These are phyloP conservation scores for Sophora flavescens DNA, from an alignment of 306 rosid species.

Conservation along the genomic window DNA sequence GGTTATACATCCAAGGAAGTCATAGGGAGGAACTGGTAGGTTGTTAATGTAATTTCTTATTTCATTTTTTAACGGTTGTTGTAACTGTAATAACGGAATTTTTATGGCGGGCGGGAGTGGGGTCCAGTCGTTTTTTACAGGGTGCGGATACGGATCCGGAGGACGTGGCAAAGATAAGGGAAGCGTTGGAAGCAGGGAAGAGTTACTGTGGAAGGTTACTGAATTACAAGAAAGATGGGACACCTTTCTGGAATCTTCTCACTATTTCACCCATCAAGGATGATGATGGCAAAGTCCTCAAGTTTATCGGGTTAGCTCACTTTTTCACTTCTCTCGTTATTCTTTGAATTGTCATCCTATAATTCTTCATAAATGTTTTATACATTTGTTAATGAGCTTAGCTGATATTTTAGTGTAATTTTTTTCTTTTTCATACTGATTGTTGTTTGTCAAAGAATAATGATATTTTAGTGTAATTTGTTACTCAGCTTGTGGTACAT, in stretches of 20 bases:
- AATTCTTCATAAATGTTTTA: neutral
- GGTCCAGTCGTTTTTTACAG: slow-evolving; percentile 89
- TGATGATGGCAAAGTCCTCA: slow-evolving; percentile 77
- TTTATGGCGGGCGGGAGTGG: slow-evolving; percentile 24
- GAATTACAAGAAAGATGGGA: slow-evolving; percentile 96
- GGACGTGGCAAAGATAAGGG: slow-evolving; percentile 85
- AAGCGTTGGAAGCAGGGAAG: slow-evolving; percentile 58
- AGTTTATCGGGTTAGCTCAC: slow-evolving; percentile 81
- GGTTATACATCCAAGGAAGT: slow-evolving; percentile 93
- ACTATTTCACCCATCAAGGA: slow-evolving; percentile 92
- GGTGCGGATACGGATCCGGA: slow-evolving; percentile 82
- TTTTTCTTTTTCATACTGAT: no score
- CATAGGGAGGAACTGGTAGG: slow-evolving; percentile 86
- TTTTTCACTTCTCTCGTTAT: neutral
- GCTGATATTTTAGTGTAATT: no score
- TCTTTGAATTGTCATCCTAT: neutral
- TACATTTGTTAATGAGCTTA: no score
- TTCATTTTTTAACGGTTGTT: neutral
- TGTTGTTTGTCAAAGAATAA: no score
- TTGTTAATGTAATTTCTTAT: no score
- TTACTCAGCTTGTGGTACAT: no score
- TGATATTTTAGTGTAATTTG: no score
- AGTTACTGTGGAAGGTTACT: slow-evolving; percentile 88
- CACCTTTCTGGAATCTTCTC: slow-evolving; percentile 93
- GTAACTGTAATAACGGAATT: slow-evolving; percentile 44